Conservation (phyloP, 2,329 filamentous ascomycete genomes). For the Lecanoromycetidae sp. region DNA sequence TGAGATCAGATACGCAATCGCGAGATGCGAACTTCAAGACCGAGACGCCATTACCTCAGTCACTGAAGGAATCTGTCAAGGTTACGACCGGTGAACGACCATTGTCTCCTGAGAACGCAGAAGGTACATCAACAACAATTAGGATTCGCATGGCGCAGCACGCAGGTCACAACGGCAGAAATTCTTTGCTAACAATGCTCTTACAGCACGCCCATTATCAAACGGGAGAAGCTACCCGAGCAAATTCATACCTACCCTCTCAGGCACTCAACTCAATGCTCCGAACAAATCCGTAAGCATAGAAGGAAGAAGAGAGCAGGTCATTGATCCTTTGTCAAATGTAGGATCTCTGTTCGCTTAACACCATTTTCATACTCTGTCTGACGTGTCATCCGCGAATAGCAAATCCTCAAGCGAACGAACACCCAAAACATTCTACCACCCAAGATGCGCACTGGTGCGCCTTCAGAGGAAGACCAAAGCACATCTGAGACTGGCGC, state of each 20-base stretch:
- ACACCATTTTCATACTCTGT: neutral
- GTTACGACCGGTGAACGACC: neutral
- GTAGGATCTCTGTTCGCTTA: constrained; percentile 33
- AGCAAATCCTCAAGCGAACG: constrained; percentile 56
- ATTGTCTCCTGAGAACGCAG: neutral
- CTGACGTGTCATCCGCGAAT: constrained; percentile 9
- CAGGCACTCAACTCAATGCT: constrained; percentile 15
- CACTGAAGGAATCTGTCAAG: constrained; percentile 4
- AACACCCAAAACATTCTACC: constrained; percentile 50
- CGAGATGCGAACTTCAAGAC: constrained; percentile 25
- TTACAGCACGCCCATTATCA: constrained; percentile 17
- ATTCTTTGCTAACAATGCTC: constrained; percentile 1
- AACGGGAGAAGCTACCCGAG: constrained; percentile 19
- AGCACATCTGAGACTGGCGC: constrained; percentile 25
- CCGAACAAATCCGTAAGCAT: constrained; percentile 8
- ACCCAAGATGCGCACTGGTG: constrained; percentile 29
- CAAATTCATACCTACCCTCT: constrained; percentile 15
- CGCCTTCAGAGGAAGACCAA: constrained; percentile 32
- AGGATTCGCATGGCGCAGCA: neutral
- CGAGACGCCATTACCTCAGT: constrained; percentile 19
- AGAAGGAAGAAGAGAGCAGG: constrained; percentile 26
- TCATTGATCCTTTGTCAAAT: constrained; percentile 56
- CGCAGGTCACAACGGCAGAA: neutral
- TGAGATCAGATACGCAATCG: constrained; percentile 31
- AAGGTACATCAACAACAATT: neutral